A percentile compares a stretch with the other conserved stretches of the same genome.
Evolutionary conservation across 148 eudicot genomes (phyloP).

Genomic region (Rhododendron kiyosumense): DNA sequence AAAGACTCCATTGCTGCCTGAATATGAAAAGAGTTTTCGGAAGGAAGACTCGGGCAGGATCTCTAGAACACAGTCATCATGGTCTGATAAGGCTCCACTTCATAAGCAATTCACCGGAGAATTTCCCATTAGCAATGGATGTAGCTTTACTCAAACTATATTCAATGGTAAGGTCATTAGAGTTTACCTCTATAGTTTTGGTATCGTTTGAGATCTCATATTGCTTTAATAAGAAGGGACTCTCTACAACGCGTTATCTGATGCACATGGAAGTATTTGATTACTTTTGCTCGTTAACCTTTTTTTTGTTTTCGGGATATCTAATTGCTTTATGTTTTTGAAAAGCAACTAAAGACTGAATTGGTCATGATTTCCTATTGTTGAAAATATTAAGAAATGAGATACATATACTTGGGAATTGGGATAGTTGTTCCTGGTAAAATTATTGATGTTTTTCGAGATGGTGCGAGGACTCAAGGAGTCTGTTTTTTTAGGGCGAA

Average conservation of each 20-base stretch:
- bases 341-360: background rate
- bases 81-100: slow-evolving; percentile 38
- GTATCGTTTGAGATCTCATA: background rate
- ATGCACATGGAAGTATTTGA: background rate
- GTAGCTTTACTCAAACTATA: slow-evolving; percentile 74
- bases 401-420: background rate
- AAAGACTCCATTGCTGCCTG: slow-evolving; percentile 54
- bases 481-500: background rate
- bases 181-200: too few species aligned
- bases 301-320: background rate
- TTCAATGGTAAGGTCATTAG: slow-evolving; percentile 55
- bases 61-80: slow-evolving; percentile 34
- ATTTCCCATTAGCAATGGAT: slow-evolving; percentile 61
- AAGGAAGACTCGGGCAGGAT: slow-evolving; percentile 36
- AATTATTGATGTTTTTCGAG: background rate
- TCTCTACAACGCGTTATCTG: background rate
- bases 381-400: background rate
- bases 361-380: background rate
- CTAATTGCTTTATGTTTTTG: background rate
- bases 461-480: background rate
- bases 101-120: slow-evolving; percentile 56
- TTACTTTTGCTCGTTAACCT: background rate
- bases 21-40: slow-evolving; percentile 28
- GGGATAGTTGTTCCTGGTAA: background rate
- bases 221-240: background rate